phyloP scores from a whole-genome alignment of 2,329 filamentous ascomycete species.

The Hysterium pulicare region DNA sequence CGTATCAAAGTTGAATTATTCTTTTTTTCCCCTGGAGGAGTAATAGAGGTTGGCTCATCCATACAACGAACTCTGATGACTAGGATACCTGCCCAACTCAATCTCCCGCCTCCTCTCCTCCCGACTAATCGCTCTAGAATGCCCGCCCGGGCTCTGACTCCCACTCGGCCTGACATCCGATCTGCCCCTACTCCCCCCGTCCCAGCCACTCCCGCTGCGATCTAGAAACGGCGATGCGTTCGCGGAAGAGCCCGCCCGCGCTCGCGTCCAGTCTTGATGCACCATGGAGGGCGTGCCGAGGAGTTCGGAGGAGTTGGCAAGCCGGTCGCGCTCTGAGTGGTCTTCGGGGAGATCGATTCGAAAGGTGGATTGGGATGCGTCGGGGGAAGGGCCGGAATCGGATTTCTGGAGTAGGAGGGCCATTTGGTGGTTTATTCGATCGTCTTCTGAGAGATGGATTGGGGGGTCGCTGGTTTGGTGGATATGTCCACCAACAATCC shows the following conservation, averaged over 20 bases:
- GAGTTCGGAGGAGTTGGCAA: slow-evolving; percentile 27
- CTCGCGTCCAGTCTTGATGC: slow-evolving; percentile 19
- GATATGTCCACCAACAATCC: not conserved
- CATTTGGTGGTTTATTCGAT: slow-evolving; percentile 51
- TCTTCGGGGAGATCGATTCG: slow-evolving; percentile 40
- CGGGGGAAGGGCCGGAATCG: slow-evolving; percentile 29
- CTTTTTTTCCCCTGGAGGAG: too few relatives aligned
- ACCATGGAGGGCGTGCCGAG: slow-evolving; percentile 22
- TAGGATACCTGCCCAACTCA: too few relatives aligned
- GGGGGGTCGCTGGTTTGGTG: slow-evolving; percentile 15
- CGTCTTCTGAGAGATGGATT: slow-evolving; percentile 43
- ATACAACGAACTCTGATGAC: too few relatives aligned
- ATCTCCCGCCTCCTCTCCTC: slow-evolving; percentile 41
- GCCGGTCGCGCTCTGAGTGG: slow-evolving; percentile 21
- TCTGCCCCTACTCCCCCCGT: slow-evolving; percentile 25
- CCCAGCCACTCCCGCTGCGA: slow-evolving; percentile 28
- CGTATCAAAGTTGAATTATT: too few relatives aligned
- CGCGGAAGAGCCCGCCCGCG: slow-evolving; percentile 22
- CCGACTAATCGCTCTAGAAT: slow-evolving; percentile 34
- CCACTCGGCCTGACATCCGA: slow-evolving; percentile 24
- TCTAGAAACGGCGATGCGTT: slow-evolving; percentile 19
- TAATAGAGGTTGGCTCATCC: too few relatives aligned
- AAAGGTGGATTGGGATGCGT: slow-evolving; percentile 41
- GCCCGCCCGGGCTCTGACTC: slow-evolving; percentile 18
- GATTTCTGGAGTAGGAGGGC: slow-evolving; percentile 43